Evolutionary conservation across 768 basidiomycete genomes (phyloP).

Genomic region (Lyophyllum decastes): DNA sequence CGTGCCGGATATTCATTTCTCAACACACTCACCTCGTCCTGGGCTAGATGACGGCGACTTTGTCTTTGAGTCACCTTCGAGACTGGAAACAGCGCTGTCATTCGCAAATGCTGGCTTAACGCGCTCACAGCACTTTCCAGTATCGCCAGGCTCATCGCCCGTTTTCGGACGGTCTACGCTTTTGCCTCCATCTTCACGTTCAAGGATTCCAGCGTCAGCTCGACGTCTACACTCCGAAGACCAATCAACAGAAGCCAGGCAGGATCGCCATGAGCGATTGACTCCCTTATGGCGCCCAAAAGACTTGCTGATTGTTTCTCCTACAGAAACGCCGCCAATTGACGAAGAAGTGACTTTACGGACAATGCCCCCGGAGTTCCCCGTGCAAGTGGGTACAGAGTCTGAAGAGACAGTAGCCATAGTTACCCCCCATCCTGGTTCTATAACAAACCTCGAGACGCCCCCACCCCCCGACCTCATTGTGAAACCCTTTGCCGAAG

Average conservation of each 20-base stretch:
- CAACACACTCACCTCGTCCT: neutral
- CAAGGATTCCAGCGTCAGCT: conserved; percentile 1
- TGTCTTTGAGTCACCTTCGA: conserved; percentile 31
- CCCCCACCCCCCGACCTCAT: neutral
- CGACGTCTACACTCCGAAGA: neutral
- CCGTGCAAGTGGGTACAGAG: neutral
- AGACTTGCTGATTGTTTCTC: neutral
- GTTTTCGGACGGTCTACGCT: conserved; percentile 32
- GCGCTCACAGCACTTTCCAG: conserved; percentile 13
- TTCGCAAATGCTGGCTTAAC: conserved; percentile 60
- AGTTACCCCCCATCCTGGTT: neutral
- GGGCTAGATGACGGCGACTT: conserved; percentile 20
- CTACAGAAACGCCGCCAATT: neutral
- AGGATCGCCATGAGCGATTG: neutral
- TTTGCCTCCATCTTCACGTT: conserved; percentile 19
- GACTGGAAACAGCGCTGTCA: conserved; percentile 67
- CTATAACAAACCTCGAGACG: neutral
- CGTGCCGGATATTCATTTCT: neutral
- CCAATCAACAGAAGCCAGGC: neutral
- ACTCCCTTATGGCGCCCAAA: neutral
- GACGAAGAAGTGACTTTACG: neutral
- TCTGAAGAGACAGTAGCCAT: conserved; percentile 37
- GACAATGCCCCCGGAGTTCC: too few species aligned
- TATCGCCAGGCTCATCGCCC: conserved; percentile 12
- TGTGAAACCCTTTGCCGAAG: neutral